phyloP scores from a whole-genome alignment of 345 rosid species.

The thale cress (Arabidopsis thaliana) region DNA sequence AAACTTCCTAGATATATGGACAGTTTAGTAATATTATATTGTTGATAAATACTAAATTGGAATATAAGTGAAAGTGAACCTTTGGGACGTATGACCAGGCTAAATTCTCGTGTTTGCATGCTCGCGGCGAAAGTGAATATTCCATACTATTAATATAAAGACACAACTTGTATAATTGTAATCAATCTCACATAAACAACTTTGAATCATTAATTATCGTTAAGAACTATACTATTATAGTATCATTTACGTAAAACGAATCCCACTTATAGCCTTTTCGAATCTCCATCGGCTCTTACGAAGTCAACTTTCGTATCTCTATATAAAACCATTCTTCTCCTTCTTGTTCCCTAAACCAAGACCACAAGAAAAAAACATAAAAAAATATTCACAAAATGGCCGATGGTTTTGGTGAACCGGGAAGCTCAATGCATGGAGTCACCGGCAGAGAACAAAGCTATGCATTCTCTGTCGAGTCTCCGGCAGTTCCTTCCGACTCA shows the following conservation, averaged over 20 bases:
- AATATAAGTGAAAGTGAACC: slow-evolving; percentile 54
- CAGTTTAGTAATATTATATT: slow-evolving; percentile 17
- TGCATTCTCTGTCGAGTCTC: slow-evolving; percentile 67
- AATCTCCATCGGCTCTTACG: slow-evolving; percentile 42
- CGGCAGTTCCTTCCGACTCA: slow-evolving; percentile 62
- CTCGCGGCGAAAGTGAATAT: slow-evolving; percentile 77
- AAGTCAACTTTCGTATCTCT: slow-evolving; percentile 58
- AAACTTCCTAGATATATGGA: background rate
- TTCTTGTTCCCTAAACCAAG: slow-evolving; percentile 25
- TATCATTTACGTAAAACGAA: slow-evolving; percentile 29
- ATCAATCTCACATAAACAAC: slow-evolving; percentile 48
- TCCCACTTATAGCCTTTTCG: slow-evolving; percentile 42
- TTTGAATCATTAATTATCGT: slow-evolving; percentile 37
- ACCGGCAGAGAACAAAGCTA: slow-evolving; percentile 71
- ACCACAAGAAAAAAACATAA: slow-evolving; percentile 20
- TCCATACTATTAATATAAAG: slow-evolving; percentile 23
- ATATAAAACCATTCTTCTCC: slow-evolving; percentile 49
- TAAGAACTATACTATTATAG: slow-evolving; percentile 34
- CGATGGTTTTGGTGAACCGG: slow-evolving; percentile 62
- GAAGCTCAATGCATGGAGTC: slow-evolving; percentile 84
- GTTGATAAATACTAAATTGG: slow-evolving; percentile 23
- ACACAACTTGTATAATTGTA: slow-evolving; percentile 46
- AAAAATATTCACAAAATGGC: slow-evolving; percentile 45
- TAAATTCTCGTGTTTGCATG: slow-evolving; percentile 20
- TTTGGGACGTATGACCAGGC: slow-evolving; percentile 67